Conservation (phyloP, 1,139 yeast species). For the Kazachstania sp. region DNA sequence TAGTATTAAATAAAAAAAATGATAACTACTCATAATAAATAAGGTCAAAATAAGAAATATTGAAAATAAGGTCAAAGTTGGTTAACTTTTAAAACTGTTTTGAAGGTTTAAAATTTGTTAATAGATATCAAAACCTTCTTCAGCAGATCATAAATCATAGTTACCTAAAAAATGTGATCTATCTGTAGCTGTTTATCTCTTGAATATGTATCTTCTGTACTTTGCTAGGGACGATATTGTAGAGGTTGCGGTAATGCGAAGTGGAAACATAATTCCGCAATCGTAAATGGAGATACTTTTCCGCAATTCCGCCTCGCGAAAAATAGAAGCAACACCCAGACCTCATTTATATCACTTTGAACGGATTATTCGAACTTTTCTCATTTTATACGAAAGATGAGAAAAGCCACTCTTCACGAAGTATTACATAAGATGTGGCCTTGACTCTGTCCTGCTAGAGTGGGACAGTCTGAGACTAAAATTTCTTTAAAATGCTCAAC, state of each 20-base stretch:
- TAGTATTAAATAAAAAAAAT: background rate
- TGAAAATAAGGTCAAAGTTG: conserved; percentile 1
- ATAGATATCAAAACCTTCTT: background rate
- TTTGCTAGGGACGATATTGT: no score
- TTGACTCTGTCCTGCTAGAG: no score
- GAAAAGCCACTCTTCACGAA: no score
- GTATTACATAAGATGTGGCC: no score
- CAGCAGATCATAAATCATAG: background rate
- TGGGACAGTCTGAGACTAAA: no score
- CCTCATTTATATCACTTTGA: background rate
- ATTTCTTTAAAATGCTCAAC: no score
- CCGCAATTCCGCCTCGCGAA: background rate
- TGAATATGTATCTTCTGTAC: no score
- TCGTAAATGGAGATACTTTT: background rate
- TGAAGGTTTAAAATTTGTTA: background rate
- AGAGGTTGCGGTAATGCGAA: no score
- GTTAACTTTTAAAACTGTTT: background rate
- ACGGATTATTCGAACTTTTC: background rate
- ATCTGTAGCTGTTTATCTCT: no score
- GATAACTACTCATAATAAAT: background rate
- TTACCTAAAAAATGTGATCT: background rate
- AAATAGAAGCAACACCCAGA: background rate
- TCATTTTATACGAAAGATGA: background rate
- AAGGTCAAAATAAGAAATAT: background rate
- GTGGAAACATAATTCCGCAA: background rate